Conservation (phyloP, 2,329 filamentous ascomycete species). For the Juglanconis sp. region DNA sequence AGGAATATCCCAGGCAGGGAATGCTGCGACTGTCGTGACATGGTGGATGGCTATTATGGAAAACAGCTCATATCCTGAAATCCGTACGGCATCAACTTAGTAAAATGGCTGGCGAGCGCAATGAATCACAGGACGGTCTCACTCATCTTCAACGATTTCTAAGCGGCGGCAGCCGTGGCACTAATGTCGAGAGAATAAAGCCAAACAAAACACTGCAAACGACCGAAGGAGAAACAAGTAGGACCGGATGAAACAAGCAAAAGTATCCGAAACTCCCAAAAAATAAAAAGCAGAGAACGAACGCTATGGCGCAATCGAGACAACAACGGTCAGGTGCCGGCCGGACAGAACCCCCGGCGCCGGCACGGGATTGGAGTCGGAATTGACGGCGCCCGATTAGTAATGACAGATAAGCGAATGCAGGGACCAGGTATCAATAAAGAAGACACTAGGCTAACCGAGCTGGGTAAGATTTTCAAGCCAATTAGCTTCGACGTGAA, state of each 20-base stretch:
- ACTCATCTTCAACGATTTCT: conserved; percentile 11
- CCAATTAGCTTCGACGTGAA: conserved; percentile 11
- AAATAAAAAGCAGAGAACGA: not conserved
- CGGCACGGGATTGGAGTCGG: not conserved
- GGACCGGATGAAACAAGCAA: not conserved
- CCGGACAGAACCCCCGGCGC: conserved; percentile 4
- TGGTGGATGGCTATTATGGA: conserved; percentile 3
- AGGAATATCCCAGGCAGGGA: not conserved
- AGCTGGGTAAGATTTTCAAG: not conserved
- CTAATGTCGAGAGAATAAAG: not conserved
- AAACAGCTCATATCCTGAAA: not conserved
- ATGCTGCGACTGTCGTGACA: conserved; percentile 2
- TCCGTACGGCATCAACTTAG: not conserved
- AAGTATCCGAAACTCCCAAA: not conserved
- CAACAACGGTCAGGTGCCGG: not conserved
- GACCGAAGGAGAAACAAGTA: not conserved
- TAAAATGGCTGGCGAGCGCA: not conserved
- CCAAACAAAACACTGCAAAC: not conserved
- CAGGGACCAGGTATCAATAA: not conserved
- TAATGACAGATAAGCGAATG: not conserved
- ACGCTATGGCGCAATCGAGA: not conserved
- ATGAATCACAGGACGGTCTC: not conserved
- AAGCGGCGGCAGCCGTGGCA: not conserved
- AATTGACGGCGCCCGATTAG: not conserved
- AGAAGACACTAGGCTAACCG: not conserved